These are phyloP conservation scores for Solanum arcanum DNA, from an alignment of 257 asterid species.

Conservation along the genomic window DNA sequence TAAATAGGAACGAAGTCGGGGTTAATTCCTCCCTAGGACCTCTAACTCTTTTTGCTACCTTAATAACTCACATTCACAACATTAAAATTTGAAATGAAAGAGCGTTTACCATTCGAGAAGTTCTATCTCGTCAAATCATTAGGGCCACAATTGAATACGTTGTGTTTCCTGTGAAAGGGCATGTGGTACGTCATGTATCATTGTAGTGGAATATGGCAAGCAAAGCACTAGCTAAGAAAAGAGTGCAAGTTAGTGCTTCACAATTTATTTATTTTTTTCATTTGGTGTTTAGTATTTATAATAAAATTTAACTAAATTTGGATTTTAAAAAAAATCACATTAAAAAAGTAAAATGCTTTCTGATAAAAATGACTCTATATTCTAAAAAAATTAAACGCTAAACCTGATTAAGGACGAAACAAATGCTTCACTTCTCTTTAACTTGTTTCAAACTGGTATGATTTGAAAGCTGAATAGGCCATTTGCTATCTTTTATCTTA, in stretches of 20 bases:
- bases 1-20: too few relatives aligned
- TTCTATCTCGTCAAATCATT: neutral
- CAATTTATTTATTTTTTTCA: neutral
- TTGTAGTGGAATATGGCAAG: neutral
- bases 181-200: neutral
- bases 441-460: neutral
- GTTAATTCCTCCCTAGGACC: neutral
- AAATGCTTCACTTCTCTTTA: neutral
- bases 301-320: too few relatives aligned
- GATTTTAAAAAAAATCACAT: too few relatives aligned
- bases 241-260: neutral
- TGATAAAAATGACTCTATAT: too few relatives aligned
- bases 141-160: neutral
- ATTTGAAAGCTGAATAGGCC: neutral
- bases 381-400: fast-evolving
- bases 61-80: neutral
- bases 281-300: neutral
- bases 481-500: neutral
- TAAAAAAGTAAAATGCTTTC: too few relatives aligned
- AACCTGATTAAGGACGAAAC: too few relatives aligned
- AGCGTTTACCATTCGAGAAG: neutral
- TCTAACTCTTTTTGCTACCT: neutral
- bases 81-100: neutral
- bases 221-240: neutral
- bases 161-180: neutral